Conservation (phyloP, 805 yeast genomes). For the Candida gorgasii region DNA sequence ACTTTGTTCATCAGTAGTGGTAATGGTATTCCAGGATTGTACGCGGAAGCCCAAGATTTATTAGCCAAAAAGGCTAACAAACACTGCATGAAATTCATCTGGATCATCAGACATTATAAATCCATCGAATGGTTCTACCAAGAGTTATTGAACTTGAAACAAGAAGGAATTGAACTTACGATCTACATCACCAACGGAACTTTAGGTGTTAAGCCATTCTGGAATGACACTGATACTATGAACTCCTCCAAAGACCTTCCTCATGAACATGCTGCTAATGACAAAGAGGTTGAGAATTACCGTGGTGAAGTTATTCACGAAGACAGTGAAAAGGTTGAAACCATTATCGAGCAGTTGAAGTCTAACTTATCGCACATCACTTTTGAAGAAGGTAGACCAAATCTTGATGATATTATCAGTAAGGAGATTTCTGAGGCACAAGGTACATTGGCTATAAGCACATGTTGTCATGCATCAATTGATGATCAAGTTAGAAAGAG, state of each 20-base stretch:
- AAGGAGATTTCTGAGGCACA: constrained; percentile 35
- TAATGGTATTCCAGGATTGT: constrained; percentile 44
- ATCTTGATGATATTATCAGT: constrained; percentile 32
- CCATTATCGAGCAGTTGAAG: constrained; percentile 17
- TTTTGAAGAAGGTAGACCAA: constrained; percentile 48
- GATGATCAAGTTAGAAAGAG: constrained; percentile 34
- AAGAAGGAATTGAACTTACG: constrained; percentile 34
- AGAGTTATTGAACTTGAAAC: constrained; percentile 34
- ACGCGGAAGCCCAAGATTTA: constrained; percentile 30
- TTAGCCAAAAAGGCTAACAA: constrained; percentile 16
- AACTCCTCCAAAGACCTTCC: not conserved
- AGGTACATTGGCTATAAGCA: constrained; percentile 47
- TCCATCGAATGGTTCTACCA: constrained; percentile 41
- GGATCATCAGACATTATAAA: constrained; percentile 42
- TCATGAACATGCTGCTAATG: not conserved
- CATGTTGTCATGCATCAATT: constrained; percentile 51
- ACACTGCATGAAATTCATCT: constrained; percentile 28
- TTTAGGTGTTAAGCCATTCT: constrained; percentile 12
- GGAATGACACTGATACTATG: constrained; percentile 14
- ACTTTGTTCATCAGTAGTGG: constrained; percentile 38
- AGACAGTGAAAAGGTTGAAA: constrained; percentile 8
- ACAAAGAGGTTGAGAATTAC: constrained; percentile 1
- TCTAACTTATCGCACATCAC: constrained; percentile 36
- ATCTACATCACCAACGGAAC: constrained; percentile 40
- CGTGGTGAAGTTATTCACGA: not conserved